Evolutionary conservation across 2,329 filamentous ascomycete genomes (phyloP), one percentile per base, ranked within the genome.

Genomic region (Tolypocladium album): DNA sequence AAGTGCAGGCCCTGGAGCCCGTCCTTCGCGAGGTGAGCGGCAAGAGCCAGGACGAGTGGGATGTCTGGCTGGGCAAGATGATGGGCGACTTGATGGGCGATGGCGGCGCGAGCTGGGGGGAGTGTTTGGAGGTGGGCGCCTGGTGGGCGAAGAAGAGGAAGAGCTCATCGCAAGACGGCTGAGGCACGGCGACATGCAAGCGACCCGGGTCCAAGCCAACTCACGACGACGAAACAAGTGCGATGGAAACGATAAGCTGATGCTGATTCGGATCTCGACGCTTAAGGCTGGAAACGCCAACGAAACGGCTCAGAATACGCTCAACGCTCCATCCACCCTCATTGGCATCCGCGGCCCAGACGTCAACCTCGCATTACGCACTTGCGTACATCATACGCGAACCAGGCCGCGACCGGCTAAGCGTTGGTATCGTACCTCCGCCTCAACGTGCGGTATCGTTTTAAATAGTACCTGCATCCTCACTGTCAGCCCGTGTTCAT

Each of bases 11-110:
- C 63, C 77, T 97, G 67, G 92, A 97, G 73, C 90, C 90, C 6
- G 76, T 94, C 61, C 76, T 97, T 66, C 84, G 89, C 66, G 89
- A 96, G 67, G 85, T 86, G 55, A 95, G 89, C 68, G 89, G 88
- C 17, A 96, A 96, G 78, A 90, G 88, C 67, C 85, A 89, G 69
- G 91, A 96, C 66, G 92, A 97, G 75, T 97, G 92, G 92, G 89
- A 95, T 71, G 80, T 85, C 50, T 97, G 92, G 92, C 85, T 89
- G 75, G 86, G 87, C 47, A 90, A 88, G 73, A 90, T 96, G 88
- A 93, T 91, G 82, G 83, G 84, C 55, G 88, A 94, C 72, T 74
- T 97, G 68, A 81, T 96, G 69, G 86, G 88, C 71, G 88, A 93
- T 62, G 87, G 86, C 59, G 89, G 90, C 24, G 87, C 89, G 22